phyloP scores from a whole-genome alignment of 805 yeast genomes.

The Saturnispora hagleri region DNA sequence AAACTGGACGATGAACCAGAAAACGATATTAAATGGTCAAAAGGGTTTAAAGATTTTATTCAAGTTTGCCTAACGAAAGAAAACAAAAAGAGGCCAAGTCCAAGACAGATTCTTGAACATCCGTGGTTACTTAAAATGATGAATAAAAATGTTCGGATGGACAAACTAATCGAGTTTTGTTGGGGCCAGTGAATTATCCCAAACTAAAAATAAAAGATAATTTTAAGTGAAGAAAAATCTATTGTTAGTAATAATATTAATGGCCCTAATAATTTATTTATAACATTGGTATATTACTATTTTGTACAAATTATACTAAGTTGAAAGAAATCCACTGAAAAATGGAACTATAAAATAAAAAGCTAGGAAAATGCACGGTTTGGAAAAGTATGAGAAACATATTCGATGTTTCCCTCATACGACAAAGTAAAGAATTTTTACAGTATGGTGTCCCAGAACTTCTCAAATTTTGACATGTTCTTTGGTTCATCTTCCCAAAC shows the following conservation, averaged over 20 bases:
- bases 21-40: constrained; percentile 71
- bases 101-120: constrained; percentile 85
- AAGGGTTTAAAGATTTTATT: constrained; percentile 73
- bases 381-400: not conserved
- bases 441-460: constrained; percentile 5
- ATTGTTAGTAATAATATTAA: too few species aligned
- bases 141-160: constrained; percentile 72
- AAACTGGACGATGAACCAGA: constrained; percentile 67
- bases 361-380: not conserved
- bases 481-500: constrained; percentile 41
- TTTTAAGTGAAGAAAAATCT: too few species aligned
- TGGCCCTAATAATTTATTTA: not conserved
- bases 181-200: constrained; percentile 38
- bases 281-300: not conserved
- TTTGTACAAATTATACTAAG: not conserved
- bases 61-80: constrained; percentile 75
- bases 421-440: not conserved
- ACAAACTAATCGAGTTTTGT: constrained; percentile 64
- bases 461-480: constrained; percentile 4
- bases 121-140: constrained; percentile 87
- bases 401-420: not conserved
- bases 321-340: not conserved
- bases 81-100: constrained; percentile 75
- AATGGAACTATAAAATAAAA: not conserved
- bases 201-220: not conserved